These are phyloP conservation scores for Mrakia frigida DNA, from an alignment of 768 basidiomycete species.

Conservation along the genomic window DNA sequence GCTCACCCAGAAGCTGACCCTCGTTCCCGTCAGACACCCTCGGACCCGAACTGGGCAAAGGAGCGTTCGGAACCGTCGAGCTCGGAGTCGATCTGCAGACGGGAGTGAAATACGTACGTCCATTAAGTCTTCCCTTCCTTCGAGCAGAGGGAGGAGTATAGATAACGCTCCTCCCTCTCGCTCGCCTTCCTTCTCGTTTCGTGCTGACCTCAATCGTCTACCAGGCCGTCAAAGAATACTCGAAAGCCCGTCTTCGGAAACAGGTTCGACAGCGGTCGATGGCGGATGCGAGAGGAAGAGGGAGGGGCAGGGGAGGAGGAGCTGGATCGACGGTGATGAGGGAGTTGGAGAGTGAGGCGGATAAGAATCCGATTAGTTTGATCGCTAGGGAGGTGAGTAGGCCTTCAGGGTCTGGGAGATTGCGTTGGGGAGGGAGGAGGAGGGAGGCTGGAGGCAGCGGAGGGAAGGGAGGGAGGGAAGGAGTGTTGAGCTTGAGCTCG, in stretches of 20 bases:
- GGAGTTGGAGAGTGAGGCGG: slow-evolving; percentile 28
- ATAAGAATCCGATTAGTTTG: slow-evolving; percentile 41
- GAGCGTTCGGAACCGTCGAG: slow-evolving; percentile 45
- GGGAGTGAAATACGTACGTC: slow-evolving; percentile 39
- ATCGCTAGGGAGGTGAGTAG: slow-evolving; percentile 35
- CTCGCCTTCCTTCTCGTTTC: neutral
- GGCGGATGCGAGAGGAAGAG: neutral
- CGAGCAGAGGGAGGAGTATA: too few species aligned
- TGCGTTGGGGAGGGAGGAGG: neutral
- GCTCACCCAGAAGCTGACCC: neutral
- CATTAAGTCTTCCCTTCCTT: too few species aligned
- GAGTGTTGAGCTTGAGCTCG: neutral
- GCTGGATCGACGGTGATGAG: neutral
- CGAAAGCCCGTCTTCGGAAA: slow-evolving; percentile 43
- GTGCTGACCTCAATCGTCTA: neutral
- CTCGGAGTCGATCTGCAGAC: slow-evolving; percentile 43
- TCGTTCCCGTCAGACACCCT: slow-evolving; percentile 29
- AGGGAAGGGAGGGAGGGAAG: neutral
- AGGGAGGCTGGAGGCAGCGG: neutral
- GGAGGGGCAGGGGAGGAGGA: slow-evolving; percentile 4
- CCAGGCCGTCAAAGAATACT: slow-evolving; percentile 46
- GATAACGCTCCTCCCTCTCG: neutral
- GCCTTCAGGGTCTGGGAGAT: neutral
- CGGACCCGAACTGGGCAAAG: slow-evolving; percentile 42
- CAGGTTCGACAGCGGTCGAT: slow-evolving; percentile 34